Base-by-base conservation (phyloP, 495 filamentous ascomycete genomes). In the Tuber calosporum region DNA sequence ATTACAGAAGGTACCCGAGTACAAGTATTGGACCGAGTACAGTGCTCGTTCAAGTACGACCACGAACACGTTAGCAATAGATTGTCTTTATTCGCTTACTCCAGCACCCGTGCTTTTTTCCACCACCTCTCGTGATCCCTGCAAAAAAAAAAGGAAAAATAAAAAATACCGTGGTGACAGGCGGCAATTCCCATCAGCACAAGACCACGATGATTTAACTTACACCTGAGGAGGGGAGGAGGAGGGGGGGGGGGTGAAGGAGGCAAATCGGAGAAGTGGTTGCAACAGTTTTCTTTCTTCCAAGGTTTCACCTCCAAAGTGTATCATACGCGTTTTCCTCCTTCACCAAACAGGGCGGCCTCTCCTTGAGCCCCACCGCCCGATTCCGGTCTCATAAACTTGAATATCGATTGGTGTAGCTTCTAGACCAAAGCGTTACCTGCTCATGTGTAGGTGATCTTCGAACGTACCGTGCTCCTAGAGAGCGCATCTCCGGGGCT, bases 121-220 rank as follows among this genome's bases (percentile, higher is more conserved):
- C 17, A 34, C 11, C 11, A 62, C 30, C 30, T 11, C 30, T 62
- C 26, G 53, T 62, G 53, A 62, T 62, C 26, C 53, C 13, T 62
- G 53, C 53, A 30, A 34, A n/a, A 58, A 58, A 58, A 58, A 34
- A 62, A 62, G n/a, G n/a, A n/a, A n/a, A n/a, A n/a, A n/a, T n/a
- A n/a, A n/a, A n/a, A n/a, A n/a, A n/a, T n/a, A n/a, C n/a, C 53
- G 53, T 62, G 53, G 53, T 62, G n/a, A 62, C 15, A 13, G 30
- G 26, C 53, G 17, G 26, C 26, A 62, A 30, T 62, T 62, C 53
- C 53, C 26, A 62, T 53, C 53, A 3, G 53, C n/a, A 26, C 4
- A 34, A 15, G 53, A 11, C 53, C 53, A 34, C 26, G 53, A 62
- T 62, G 53, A 13, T 62, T 62, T 9, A 62, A 62, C 53, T 34